phyloP scores from a whole-genome alignment of 2,329 filamentous ascomycete genomes.

The Hypoxylon sp. region DNA sequence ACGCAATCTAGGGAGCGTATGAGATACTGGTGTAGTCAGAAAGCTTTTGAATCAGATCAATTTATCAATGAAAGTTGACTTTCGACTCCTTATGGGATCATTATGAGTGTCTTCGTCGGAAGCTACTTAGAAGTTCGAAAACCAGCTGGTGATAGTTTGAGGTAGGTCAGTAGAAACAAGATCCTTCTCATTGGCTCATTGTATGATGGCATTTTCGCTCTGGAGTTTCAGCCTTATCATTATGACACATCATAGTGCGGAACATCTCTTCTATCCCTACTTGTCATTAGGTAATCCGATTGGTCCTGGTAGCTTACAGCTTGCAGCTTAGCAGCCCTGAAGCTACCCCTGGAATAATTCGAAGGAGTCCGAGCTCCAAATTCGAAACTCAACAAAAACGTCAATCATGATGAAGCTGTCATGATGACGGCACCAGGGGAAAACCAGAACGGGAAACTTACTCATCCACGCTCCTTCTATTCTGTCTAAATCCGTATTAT shows the following conservation, averaged over 20 bases:
- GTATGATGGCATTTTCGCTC: neutral
- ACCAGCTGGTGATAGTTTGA: neutral
- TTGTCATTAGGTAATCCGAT: slow-evolving; percentile 4
- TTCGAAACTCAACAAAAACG: slow-evolving; percentile 37
- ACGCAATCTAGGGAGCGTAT: neutral
- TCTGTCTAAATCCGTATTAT: slow-evolving; percentile 9
- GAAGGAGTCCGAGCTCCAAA: slow-evolving; percentile 32
- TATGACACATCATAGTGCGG: slow-evolving; percentile 25
- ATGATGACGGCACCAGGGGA: slow-evolving; percentile 34
- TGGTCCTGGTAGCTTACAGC: slow-evolving; percentile 12
- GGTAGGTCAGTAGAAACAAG: slow-evolving; percentile 15
- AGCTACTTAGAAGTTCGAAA: neutral
- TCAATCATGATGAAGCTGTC: slow-evolving; percentile 35
- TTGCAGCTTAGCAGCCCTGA: neutral
- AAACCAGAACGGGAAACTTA: neutral
- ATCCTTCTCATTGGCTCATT: slow-evolving; percentile 10
- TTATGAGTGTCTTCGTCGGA: neutral
- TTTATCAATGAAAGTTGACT: neutral
- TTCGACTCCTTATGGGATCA: neutral
- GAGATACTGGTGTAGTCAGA: neutral
- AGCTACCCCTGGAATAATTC: slow-evolving; percentile 15
- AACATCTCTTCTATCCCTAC: slow-evolving; percentile 9
- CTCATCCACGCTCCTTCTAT: slow-evolving; percentile 3
- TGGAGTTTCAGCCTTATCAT: slow-evolving; percentile 42
- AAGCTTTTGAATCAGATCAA: neutral